These are phyloP conservation scores for Akanthomyces dipterigenus DNA, from an alignment of 2,329 filamentous ascomycete species.

Conservation along the genomic window DNA sequence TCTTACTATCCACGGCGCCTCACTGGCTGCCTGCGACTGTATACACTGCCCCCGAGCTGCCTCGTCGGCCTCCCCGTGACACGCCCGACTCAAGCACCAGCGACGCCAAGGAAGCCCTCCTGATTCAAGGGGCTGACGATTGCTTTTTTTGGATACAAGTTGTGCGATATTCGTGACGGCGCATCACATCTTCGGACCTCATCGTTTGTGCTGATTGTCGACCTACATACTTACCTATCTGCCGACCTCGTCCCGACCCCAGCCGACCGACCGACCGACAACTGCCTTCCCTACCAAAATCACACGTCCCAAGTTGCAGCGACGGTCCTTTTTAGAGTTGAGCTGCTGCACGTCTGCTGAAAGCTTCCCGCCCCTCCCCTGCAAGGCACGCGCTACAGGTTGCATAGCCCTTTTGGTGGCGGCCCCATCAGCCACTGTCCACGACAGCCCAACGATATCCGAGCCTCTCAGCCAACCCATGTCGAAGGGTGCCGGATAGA, in stretches of 20 bases:
- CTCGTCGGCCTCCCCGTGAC: conserved; percentile 2
- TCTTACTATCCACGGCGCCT: not conserved
- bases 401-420: not conserved
- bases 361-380: not conserved
- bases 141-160: not conserved
- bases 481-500: too few relatives aligned
- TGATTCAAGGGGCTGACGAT: not conserved
- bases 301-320: too few relatives aligned
- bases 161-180: not conserved
- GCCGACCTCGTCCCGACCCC: too few relatives aligned
- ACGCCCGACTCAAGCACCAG: not conserved
- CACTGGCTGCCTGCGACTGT: not conserved
- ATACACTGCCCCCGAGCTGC: not conserved
- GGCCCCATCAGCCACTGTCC: not conserved
- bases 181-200: too few relatives aligned
- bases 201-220: too few relatives aligned
- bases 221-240: too few relatives aligned
- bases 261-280: too few relatives aligned
- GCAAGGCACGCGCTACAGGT: conserved; percentile 3
- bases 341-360: not conserved
- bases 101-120: not conserved
- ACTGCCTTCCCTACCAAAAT: too few relatives aligned
- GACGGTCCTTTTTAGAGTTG: not conserved
- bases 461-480: not conserved
- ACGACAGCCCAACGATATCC: not conserved